Conservation (phyloP, 2,329 filamentous ascomycete species). For the Fusarium sp. region DNA sequence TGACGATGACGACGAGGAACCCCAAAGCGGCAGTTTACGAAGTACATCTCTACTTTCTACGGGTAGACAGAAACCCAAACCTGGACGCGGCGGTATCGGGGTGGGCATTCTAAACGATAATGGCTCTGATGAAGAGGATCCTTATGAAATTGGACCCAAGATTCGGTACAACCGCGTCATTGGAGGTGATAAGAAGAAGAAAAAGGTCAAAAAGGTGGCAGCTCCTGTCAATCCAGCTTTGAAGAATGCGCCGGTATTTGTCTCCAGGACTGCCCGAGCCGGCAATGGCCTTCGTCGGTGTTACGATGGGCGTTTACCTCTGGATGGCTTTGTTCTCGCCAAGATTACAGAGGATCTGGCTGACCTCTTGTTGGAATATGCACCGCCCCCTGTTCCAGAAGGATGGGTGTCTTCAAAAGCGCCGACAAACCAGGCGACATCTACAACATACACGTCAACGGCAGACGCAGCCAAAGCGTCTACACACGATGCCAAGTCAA, state of each 20-base stretch:
- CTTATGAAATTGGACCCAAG: conserved; percentile 89
- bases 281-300: conserved; percentile 68
- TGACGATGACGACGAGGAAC: conserved; percentile 61
- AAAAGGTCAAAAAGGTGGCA: conserved; percentile 66
- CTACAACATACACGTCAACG: conserved; percentile 69
- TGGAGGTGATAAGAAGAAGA: conserved; percentile 85
- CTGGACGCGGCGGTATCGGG: conserved; percentile 77
- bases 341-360: conserved; percentile 57
- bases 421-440: conserved; percentile 3
- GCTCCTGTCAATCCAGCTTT: conserved; percentile 73
- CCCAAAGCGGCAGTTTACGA: conserved; percentile 21
- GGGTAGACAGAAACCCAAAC: conserved; percentile 64
- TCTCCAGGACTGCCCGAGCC: conserved; percentile 66
- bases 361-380: conserved; percentile 57
- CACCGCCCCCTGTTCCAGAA: conserved; percentile 74
- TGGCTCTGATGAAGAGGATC: conserved; percentile 94
- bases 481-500: conserved; percentile 77
- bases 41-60: conserved; percentile 35
- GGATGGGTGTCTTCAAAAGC: conserved; percentile 78
- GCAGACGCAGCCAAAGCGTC: conserved; percentile 84
- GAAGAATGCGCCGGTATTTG: conserved; percentile 77
- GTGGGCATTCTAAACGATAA: conserved; percentile 92
- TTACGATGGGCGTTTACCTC: conserved; percentile 82
- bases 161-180: conserved; percentile 89
- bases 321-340: conserved; percentile 84